Evolutionary conservation across 78 protist species (phyloP), one percentile per base, ranked within the genome.

Genomic region (Emiliania huxleyi): DNA sequence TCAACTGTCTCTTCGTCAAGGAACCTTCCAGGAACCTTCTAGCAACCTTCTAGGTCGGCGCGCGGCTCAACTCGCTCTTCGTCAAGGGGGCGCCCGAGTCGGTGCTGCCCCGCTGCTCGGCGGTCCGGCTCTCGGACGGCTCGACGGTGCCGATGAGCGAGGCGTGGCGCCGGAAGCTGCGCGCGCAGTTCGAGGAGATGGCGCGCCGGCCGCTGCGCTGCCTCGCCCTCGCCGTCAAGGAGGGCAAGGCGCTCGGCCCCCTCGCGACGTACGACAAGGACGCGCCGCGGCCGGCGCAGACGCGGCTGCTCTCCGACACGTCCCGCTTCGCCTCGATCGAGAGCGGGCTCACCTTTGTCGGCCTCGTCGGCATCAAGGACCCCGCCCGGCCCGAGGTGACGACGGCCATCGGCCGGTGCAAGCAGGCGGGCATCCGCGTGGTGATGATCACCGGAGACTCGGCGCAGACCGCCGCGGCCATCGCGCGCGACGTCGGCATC

Each of bases 381-480:
- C 98, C 98, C 8, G 97, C 98, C 15, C 90, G 97, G 18, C 49
- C 90, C 29, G 96, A 94, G 92, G 97, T 96, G 33, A 12, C 33
- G 22, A 79, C 8, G 22, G 95, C 97, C 8, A 94, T 96, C 71
- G 75, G n/a, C 21, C 22, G 29, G 77, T 96, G 97, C 95, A 26
- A 43, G 42, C 1, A 48, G 8, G 96, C 98, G 23, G 97, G 97
- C 29, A 95, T 97, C 33, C 92, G 96, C 26, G 97, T 96, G 37
- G 93, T 96, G 35, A 91, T 96, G 87, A 96, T 97, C 91, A 97
- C 98, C 15, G 98, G 98, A 37, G 98, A 97, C 96, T 93, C 94
- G 90, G 92, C 93, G 56, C 84, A 33, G 45, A 97, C 97, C 19
- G 98, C 97, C 52, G 93, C 85, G 90, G 94, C 96, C 26, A 88